phyloP scores from a whole-genome alignment of 352 stramenopile species.

The Blastocystis sp. region DNA sequence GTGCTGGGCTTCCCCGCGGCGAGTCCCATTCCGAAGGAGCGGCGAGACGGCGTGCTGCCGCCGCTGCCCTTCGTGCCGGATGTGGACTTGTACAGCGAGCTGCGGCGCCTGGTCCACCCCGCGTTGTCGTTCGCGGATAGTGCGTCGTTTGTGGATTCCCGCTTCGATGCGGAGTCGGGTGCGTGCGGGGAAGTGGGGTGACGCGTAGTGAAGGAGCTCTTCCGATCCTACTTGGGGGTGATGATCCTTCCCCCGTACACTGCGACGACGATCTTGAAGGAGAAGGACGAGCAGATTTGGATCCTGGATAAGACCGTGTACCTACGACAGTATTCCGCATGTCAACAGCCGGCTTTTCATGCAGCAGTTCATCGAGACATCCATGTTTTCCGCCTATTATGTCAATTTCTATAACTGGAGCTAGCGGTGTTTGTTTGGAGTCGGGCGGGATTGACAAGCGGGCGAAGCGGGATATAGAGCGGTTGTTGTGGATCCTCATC shows the following conservation, averaged over 20 bases:
- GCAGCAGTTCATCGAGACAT: conserved; percentile 56
- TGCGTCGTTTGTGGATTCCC: neutral
- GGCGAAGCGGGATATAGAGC: neutral
- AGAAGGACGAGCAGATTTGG: conserved; percentile 38
- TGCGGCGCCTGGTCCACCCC: neutral
- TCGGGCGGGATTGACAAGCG: neutral
- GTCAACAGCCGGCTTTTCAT: conserved; percentile 37
- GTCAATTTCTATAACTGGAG: neutral
- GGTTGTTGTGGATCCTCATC: neutral
- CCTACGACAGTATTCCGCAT: conserved; percentile 9
- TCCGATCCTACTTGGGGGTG: conserved; percentile 15
- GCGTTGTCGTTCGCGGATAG: neutral
- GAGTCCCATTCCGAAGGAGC: neutral
- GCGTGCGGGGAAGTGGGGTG: neutral
- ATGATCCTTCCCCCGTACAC: conserved; percentile 32
- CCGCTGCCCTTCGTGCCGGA: conserved; percentile 22
- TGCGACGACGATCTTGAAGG: conserved; percentile 5
- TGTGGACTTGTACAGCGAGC: neutral
- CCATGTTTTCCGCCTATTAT: conserved; percentile 60
- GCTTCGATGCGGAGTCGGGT: neutral
- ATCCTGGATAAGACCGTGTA: conserved; percentile 56
- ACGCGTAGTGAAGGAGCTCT: neutral
- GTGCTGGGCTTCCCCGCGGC: neutral
- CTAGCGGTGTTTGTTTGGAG: neutral
- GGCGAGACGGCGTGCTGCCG: conserved; percentile 10